Percentiles rank a stretch among this genome's conserved stretches.
Evolutionary conservation across 176 grass and related monocot genomes (phyloP).

Genomic region (Oryza nivara): DNA sequence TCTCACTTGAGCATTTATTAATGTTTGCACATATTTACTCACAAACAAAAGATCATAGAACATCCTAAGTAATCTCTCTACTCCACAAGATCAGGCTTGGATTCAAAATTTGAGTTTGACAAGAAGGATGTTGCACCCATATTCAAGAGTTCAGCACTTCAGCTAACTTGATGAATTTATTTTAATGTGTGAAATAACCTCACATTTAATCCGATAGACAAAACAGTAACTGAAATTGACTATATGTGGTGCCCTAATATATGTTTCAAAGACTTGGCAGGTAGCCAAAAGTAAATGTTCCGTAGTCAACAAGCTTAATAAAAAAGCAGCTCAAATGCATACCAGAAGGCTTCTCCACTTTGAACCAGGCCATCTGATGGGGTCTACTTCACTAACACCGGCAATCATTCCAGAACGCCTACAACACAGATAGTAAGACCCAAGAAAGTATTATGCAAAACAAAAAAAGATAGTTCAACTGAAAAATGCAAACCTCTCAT

Average conservation of each 20-base stretch:
- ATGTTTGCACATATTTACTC: neutral
- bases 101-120: neutral
- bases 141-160: neutral
- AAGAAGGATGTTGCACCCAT: neutral
- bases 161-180: neutral
- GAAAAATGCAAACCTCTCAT: constrained; percentile 61
- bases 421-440: constrained; percentile 36
- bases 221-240: neutral
- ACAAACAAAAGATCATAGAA: neutral
- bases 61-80: neutral
- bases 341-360: constrained; percentile 95
- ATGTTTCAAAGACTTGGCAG: constrained; percentile 3
- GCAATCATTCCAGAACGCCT: constrained; percentile 84
- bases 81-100: neutral
- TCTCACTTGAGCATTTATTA: neutral
- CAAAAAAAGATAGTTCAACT: neutral
- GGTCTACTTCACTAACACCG: constrained; percentile 75
- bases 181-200: neutral
- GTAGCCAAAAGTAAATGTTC: neutral
- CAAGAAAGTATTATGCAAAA: neutral
- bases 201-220: neutral
- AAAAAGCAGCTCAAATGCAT: constrained; percentile 34
- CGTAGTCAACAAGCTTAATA: constrained; percentile 12
- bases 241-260: neutral
- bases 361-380: constrained; percentile 86